Conservation (phyloP, 805 yeast genomes). For the Pichia kluyveri region DNA sequence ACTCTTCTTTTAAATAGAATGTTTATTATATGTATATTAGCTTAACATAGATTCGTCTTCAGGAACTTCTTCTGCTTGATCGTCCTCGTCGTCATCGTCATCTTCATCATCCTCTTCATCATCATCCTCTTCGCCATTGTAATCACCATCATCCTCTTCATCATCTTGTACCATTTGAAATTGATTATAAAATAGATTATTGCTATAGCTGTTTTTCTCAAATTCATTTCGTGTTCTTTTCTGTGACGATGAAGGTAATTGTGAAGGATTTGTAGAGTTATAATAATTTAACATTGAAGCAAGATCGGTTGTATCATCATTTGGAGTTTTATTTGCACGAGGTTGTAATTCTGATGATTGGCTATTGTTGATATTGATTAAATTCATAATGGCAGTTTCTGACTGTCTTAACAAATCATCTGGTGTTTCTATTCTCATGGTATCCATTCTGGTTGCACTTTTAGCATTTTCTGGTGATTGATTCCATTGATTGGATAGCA, state of each 20-base stretch:
- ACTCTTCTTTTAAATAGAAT: background rate
- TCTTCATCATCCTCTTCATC: background rate
- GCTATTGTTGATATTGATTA: background rate
- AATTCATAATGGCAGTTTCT: background rate
- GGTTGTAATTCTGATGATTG: background rate
- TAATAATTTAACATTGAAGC: slow-evolving; percentile 6
- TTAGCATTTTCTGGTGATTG: background rate
- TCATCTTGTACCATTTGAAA: background rate
- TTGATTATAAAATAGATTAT: background rate
- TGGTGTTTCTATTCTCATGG: background rate
- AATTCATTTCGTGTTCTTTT: background rate
- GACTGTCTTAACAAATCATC: background rate
- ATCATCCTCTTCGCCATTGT: background rate
- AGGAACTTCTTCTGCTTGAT: background rate
- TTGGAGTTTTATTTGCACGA: background rate
- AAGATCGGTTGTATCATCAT: slow-evolving; percentile 1
- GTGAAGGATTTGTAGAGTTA: background rate
- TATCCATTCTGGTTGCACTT: background rate
- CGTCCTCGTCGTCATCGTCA: background rate
- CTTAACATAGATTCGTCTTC: background rate
- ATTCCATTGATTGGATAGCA: background rate
- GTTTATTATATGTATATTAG: background rate
- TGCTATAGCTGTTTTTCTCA: background rate
- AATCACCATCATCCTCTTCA: background rate
- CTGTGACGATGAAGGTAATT: background rate